phyloP scores from a whole-genome alignment of 208 protist genomes.

The Tritrichomonas musculus region DNA sequence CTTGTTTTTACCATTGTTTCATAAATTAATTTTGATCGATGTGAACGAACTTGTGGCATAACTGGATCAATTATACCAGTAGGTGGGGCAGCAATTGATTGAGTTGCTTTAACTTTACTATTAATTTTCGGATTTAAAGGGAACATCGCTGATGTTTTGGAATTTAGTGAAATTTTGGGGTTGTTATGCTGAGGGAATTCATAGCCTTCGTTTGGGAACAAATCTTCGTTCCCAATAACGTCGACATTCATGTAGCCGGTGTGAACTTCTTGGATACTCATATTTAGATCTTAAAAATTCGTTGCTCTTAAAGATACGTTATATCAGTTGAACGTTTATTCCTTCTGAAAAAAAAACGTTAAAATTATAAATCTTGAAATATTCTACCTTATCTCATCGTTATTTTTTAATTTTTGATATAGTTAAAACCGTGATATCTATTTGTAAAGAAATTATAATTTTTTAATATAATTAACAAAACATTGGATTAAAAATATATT shows the following conservation, averaged over 20 bases:
- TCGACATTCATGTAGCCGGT: neutral
- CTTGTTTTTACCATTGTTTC: neutral
- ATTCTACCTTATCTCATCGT: no score
- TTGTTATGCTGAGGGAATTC: neutral
- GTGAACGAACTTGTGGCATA: neutral
- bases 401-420: no score
- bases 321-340: no score
- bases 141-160: neutral
- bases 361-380: no score
- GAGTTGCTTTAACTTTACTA: neutral
- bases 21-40: neutral
- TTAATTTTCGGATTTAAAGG: neutral
- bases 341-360: no score
- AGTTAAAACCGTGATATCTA: no score
- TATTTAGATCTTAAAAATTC: no score
- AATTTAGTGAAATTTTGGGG: neutral
- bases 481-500: no score
- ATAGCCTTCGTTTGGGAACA: constrained; percentile 10
- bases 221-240: constrained; percentile 19
- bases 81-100: neutral
- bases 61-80: neutral
- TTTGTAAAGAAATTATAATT: no score
- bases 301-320: no score
- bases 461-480: no score
- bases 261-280: no score